phyloP scores from a whole-genome alignment of 1,284 basidiomycete genomes.

The Irpex sp. region DNA sequence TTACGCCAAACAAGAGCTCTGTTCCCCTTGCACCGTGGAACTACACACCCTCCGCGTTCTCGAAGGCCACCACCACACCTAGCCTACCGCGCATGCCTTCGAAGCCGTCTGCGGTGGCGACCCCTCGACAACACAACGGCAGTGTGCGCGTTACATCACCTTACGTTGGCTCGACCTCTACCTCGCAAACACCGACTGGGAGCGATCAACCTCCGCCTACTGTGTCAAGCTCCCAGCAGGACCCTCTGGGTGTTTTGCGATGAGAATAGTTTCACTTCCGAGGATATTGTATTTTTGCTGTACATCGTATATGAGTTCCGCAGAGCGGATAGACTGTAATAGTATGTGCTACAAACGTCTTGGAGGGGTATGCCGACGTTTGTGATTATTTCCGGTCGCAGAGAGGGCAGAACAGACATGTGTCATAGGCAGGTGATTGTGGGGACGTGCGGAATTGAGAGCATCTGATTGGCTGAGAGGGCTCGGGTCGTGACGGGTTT shows the following conservation, averaged over 20 bases:
- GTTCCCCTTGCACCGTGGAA: conserved; percentile 42
- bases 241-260: conserved; percentile 54
- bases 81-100: conserved; percentile 27
- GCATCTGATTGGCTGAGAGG: conserved; percentile 5
- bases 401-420: background rate
- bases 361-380: background rate
- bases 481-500: conserved; percentile 8
- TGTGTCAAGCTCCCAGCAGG: conserved; percentile 33
- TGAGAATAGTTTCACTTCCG: background rate
- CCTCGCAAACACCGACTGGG: conserved; percentile 18
- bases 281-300: background rate
- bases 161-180: conserved; percentile 14
- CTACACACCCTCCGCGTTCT: conserved; percentile 48
- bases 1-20: conserved; percentile 14
- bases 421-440: conserved; percentile 9
- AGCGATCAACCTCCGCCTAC: conserved; percentile 30
- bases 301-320: background rate
- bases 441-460: background rate
- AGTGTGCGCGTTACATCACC: conserved; percentile 1
- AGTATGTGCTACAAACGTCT: too few relatives aligned
- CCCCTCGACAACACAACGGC: conserved; percentile 4
- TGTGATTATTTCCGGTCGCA: background rate
- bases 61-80: conserved; percentile 26
- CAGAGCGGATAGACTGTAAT: background rate
- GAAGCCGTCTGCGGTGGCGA: conserved; percentile 35